These are phyloP conservation scores for Fragilaria crotonensis DNA, from an alignment of 108 stramenopile genomes.

Conservation along the genomic window DNA sequence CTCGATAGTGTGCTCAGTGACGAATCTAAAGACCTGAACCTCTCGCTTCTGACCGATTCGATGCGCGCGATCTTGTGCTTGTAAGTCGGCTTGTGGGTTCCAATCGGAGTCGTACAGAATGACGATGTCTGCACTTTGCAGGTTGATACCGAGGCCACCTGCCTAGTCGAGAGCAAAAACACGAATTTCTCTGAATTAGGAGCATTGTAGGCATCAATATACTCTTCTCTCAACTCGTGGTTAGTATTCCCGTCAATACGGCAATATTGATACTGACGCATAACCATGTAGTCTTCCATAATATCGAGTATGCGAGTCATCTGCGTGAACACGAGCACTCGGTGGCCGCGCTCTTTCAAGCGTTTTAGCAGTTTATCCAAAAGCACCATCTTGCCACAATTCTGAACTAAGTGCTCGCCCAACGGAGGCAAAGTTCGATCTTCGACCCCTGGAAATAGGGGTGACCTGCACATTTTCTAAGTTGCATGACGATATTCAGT, in stretches of 20 bases:
- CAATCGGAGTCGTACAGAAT: constrained; percentile 95
- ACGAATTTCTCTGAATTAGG: constrained; percentile 81
- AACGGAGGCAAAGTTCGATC: constrained; percentile 80
- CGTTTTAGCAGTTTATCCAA: constrained; percentile 86
- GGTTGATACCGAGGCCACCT: constrained; percentile 92
- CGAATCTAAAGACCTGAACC: constrained; percentile 91
- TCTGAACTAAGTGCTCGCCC: constrained; percentile 86
- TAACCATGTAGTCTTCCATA: constrained; percentile 87
- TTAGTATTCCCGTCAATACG: constrained; percentile 97
- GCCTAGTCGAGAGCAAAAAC: constrained; percentile 83
- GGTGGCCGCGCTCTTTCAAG: constrained; percentile 81
- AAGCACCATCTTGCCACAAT: constrained; percentile 79
- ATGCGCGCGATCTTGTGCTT: constrained; percentile 93
- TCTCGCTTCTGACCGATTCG: constrained; percentile 82
- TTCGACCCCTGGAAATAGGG: constrained; percentile 97
- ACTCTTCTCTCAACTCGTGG: constrained; percentile 88
- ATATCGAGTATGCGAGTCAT: constrained; percentile 97
- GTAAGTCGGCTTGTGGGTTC: constrained; percentile 87
- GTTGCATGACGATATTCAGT: constrained; percentile 97
- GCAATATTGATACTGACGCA: constrained; percentile 74
- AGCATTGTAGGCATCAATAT: constrained; percentile 90
- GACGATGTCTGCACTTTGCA: constrained; percentile 64
- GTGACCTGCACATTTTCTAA: constrained; percentile 97
- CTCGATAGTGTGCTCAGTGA: constrained; percentile 97
- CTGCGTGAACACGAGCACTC: constrained; percentile 96